A percentile compares a stretch with the other conserved stretches of the same genome.
Conservation (phyloP, 2,329 filamentous ascomycete genomes). For the Alternaria brassicicola region DNA sequence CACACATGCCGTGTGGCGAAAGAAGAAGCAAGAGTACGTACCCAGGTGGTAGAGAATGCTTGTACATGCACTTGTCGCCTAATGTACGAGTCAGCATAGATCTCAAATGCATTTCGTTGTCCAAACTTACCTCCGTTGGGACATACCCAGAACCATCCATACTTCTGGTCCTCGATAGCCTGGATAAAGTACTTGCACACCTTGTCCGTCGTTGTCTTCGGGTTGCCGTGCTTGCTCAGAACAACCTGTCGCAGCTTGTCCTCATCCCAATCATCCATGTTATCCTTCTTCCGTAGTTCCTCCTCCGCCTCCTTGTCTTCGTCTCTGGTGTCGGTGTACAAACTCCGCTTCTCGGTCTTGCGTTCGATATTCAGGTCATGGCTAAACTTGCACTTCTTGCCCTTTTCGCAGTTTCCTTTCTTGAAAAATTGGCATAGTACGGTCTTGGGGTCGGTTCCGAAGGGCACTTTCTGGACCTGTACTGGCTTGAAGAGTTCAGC, state of each 20-base stretch:
- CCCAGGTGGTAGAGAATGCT: constrained; percentile 92
- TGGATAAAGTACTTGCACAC: constrained; percentile 99
- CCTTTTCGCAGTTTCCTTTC: constrained; percentile 97
- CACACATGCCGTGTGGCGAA: background rate
- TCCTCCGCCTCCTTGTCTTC: constrained; percentile 73
- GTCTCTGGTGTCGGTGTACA: constrained; percentile 84
- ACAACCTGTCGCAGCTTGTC: constrained; percentile 92
- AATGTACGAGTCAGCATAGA: background rate
- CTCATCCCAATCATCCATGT: constrained; percentile 96
- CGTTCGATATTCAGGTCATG: constrained; percentile 89
- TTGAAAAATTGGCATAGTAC: constrained; percentile 97
- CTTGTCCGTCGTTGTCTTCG: constrained; percentile 93
- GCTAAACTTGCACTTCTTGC: constrained; percentile 91
- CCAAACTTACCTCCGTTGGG: constrained; percentile 72
- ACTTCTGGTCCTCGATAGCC: constrained; percentile 97
- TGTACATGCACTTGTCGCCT: constrained; percentile 96
- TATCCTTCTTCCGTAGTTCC: constrained; percentile 84
- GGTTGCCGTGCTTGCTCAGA: constrained; percentile 95
- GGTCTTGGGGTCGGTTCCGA: constrained; percentile 97
- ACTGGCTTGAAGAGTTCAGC: constrained; percentile 87
- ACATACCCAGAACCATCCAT: constrained; percentile 99
- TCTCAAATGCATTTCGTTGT: background rate
- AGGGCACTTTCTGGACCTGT: constrained; percentile 96
- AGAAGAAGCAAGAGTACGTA: constrained; percentile 57
- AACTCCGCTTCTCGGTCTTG: constrained; percentile 87